These are phyloP conservation scores for Diaporthe caulivora DNA, from an alignment of 2,329 filamentous ascomycete genomes.

Conservation along the genomic window DNA sequence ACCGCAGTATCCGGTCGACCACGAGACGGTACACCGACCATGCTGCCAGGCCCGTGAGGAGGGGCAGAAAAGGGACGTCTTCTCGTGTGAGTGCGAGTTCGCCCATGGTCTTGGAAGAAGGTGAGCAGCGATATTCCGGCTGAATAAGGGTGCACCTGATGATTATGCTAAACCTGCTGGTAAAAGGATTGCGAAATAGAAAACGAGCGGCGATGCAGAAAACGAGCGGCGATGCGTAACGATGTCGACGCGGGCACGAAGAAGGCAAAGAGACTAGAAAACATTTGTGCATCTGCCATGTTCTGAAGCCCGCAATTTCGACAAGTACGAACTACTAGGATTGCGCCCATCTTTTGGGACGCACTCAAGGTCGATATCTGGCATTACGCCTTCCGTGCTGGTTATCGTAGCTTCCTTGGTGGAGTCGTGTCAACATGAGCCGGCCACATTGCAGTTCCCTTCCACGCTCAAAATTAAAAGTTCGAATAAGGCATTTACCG, in stretches of 20 bases:
- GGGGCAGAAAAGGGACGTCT: slow-evolving; percentile 40
- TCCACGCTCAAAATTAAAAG: background rate
- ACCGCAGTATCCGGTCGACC: slow-evolving; percentile 37
- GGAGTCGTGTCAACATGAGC: background rate
- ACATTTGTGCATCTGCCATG: background rate
- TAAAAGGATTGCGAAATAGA: background rate
- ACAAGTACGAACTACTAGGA: too few species aligned
- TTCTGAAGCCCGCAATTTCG: too few species aligned
- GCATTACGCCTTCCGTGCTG: background rate
- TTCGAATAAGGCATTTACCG: too few species aligned
- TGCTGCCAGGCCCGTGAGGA: slow-evolving; percentile 39
- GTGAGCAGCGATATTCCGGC: too few species aligned
- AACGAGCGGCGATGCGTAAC: background rate
- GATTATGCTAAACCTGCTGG: background rate
- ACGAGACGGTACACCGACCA: slow-evolving; percentile 38
- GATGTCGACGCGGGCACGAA: background rate
- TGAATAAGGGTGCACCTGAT: too few species aligned
- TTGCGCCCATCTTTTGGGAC: background rate
- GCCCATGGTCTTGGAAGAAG: background rate
- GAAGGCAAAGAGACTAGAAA: background rate
- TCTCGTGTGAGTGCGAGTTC: background rate
- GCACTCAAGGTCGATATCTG: background rate
- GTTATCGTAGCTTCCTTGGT: background rate
- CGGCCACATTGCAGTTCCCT: background rate
- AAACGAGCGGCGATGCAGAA: background rate